Conservation (phyloP, 2,329 filamentous ascomycete species). For the Exophiala phaeomuriformis region DNA sequence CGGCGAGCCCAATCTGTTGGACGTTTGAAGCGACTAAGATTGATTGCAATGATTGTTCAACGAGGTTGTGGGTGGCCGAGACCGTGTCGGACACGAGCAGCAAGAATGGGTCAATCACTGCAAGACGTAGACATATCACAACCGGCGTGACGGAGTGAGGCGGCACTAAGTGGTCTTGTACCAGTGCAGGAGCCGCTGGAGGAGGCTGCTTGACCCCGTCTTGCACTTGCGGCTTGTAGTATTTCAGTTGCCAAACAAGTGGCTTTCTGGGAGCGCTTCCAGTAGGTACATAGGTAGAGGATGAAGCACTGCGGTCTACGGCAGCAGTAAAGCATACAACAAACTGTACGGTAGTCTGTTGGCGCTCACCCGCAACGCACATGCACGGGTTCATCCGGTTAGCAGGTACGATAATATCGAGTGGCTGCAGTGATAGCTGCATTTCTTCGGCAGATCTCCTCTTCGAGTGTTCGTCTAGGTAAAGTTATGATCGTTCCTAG, state of each 20-base stretch:
- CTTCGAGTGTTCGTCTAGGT: too few species aligned
- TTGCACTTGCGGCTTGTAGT: neutral
- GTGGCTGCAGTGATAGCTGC: too few species aligned
- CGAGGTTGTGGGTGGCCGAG: neutral
- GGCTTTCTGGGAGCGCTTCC: too few species aligned
- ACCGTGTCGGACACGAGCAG: neutral
- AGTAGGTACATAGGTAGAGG: too few species aligned
- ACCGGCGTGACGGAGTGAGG: neutral
- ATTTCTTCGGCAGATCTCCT: too few species aligned
- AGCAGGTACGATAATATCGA: too few species aligned
- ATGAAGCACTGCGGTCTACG: too few species aligned
- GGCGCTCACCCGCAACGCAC: too few species aligned
- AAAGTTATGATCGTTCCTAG: too few species aligned
- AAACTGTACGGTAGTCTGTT: too few species aligned
- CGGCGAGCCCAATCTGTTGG: constrained; percentile 22
- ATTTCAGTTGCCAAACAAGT: neutral
- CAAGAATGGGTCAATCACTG: neutral
- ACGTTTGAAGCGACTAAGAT: constrained; percentile 11
- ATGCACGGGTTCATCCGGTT: too few species aligned
- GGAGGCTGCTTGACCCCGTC: neutral
- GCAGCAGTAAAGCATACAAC: too few species aligned
- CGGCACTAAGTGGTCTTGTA: neutral
- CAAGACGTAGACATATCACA: neutral
- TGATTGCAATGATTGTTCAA: neutral
- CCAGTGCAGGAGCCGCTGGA: neutral